phyloP scores from a whole-genome alignment of 768 basidiomycete genomes.

The Boletales sp. region DNA sequence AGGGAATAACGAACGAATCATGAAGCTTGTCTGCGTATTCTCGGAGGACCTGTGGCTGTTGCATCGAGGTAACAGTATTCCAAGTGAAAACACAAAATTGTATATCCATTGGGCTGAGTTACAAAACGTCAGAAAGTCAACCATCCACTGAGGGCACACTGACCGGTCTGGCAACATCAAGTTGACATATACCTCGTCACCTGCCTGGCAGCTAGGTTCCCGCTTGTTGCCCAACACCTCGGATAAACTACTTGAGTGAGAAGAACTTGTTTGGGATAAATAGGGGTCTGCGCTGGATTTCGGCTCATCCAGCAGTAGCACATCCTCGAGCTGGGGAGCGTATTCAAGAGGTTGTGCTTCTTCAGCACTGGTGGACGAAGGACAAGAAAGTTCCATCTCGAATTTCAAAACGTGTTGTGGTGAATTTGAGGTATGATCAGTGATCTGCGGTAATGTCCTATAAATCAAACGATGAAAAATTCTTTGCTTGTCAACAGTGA shows the following conservation, averaged over 20 bases:
- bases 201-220: conserved; percentile 32
- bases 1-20: conserved; percentile 38
- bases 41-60: conserved; percentile 41
- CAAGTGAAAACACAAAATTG: conserved; percentile 43
- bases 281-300: neutral
- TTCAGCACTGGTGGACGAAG: neutral
- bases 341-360: neutral
- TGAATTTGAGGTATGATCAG: conserved; percentile 3
- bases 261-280: neutral
- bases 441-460: conserved; percentile 28
- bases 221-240: neutral
- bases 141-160: conserved; percentile 2
- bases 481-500: conserved; percentile 28
- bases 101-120: conserved; percentile 53
- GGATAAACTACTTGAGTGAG: neutral
- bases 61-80: conserved; percentile 19
- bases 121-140: conserved; percentile 3
- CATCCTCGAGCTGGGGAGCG: neutral
- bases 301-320: neutral
- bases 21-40: conserved; percentile 39
- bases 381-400: conserved; percentile 33
- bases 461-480: conserved; percentile 49
- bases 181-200: conserved; percentile 39
- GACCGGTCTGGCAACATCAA: conserved; percentile 60
- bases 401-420: conserved; percentile 34